These are phyloP conservation scores for Xanthoparmelia taractica DNA, from an alignment of 495 filamentous ascomycete species.

Conservation along the genomic window DNA sequence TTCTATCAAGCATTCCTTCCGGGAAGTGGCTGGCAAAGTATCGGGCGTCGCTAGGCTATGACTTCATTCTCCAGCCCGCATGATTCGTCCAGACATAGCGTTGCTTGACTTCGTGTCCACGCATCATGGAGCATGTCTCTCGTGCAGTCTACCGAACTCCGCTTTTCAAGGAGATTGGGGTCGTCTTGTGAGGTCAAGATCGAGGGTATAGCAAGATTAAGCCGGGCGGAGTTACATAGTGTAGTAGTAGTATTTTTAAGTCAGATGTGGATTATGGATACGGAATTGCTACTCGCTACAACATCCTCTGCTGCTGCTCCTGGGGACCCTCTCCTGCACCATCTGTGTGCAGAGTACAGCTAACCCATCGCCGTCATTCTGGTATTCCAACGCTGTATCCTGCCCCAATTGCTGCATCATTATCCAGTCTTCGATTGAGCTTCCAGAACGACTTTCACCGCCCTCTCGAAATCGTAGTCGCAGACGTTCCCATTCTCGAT, in stretches of 20 bases:
- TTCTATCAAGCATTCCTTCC: background rate
- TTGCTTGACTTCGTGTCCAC: slow-evolving; percentile 3
- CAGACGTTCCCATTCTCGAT: background rate
- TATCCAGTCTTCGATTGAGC: background rate
- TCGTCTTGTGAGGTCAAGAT: slow-evolving; percentile 5
- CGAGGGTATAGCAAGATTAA: slow-evolving; percentile 9
- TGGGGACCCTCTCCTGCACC: no score
- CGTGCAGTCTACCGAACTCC: slow-evolving; percentile 13
- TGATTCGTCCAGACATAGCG: background rate
- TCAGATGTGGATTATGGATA: no score
- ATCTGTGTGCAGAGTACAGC: no score
- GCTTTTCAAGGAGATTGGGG: slow-evolving; percentile 8
- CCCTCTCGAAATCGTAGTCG: background rate
- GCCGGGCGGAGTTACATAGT: no score
- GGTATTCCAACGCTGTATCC: no score
- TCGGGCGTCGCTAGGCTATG: background rate
- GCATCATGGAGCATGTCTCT: slow-evolving; percentile 15
- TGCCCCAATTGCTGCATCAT: background rate
- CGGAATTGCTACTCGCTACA: no score
- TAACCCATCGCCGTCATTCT: no score
- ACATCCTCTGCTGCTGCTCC: no score
- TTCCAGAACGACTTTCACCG: background rate
- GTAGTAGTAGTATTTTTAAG: no score
- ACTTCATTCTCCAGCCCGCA: background rate
- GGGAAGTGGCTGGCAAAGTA: background rate